Evolutionary conservation across 2,329 filamentous ascomycete genomes (phyloP).

Genomic region (Microdochium trichocladiopsis): DNA sequence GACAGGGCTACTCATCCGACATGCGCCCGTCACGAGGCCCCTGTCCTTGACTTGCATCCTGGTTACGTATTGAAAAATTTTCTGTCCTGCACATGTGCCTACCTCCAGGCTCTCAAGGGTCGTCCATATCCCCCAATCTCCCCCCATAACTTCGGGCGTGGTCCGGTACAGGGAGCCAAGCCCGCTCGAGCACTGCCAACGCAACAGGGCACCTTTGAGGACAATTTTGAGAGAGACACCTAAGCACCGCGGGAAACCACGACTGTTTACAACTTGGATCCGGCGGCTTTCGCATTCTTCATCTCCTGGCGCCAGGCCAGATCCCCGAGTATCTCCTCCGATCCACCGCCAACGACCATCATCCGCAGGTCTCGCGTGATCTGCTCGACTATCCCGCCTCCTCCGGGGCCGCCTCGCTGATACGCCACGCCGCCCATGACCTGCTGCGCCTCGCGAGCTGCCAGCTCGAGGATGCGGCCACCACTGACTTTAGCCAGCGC

Average conservation of each 20-base stretch:
- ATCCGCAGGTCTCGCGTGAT: constrained; percentile 40
- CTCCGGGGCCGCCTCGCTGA: constrained; percentile 32
- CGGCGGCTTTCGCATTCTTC: constrained; percentile 8
- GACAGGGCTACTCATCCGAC: too few relatives aligned
- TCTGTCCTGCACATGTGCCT: not conserved
- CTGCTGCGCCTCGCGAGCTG: constrained; percentile 40
- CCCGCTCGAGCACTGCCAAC: not conserved
- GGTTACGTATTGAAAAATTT: not conserved
- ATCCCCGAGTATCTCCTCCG: constrained; percentile 41
- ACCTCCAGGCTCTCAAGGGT: not conserved
- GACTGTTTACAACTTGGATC: constrained; percentile 5
- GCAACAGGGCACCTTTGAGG: not conserved
- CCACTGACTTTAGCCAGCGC: constrained; percentile 33
- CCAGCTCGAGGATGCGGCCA: constrained; percentile 35
- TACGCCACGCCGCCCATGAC: constrained; percentile 41
- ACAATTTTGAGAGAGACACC: too few relatives aligned
- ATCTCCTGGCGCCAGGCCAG: constrained; percentile 35
- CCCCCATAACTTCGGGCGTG: not conserved
- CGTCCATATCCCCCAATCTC: not conserved
- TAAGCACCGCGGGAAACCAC: not conserved
- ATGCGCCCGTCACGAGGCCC: too few relatives aligned
- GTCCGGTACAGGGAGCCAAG: not conserved
- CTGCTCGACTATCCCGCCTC: constrained; percentile 37
- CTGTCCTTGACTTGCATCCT: not conserved
- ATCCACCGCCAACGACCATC: constrained; percentile 42